phyloP scores from a whole-genome alignment of 129 eudicot species.

The sunflower (Helianthus annuus) region HanXRQr2.0-SUNRISE NC_035441.2:181821099-181821598 shows the following conservation, averaged over 20 bases:
- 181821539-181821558: no score
- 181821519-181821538: no score
- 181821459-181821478: background rate
- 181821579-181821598: no score
- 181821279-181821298: no score
- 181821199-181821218: constrained; percentile 3
- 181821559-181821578: no score
- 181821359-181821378: constrained; percentile 71
- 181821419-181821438: constrained; percentile 54
- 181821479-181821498: no score
- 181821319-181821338: constrained; percentile 74
- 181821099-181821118: constrained; percentile 67
- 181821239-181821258: constrained; percentile 5
- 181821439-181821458: background rate
- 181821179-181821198: background rate
- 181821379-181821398: constrained; percentile 85
- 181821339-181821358: constrained; percentile 94
- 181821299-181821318: background rate
- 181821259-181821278: background rate
- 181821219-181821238: background rate
- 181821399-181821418: constrained; percentile 74
- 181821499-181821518: no score
- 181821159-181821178: constrained; percentile 63
- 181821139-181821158: constrained; percentile 59
- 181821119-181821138: constrained; percentile 57